Evolutionary conservation across 2,329 filamentous ascomycete species (phyloP).

Genomic region (Pestalotiopsis sp.): DNA sequence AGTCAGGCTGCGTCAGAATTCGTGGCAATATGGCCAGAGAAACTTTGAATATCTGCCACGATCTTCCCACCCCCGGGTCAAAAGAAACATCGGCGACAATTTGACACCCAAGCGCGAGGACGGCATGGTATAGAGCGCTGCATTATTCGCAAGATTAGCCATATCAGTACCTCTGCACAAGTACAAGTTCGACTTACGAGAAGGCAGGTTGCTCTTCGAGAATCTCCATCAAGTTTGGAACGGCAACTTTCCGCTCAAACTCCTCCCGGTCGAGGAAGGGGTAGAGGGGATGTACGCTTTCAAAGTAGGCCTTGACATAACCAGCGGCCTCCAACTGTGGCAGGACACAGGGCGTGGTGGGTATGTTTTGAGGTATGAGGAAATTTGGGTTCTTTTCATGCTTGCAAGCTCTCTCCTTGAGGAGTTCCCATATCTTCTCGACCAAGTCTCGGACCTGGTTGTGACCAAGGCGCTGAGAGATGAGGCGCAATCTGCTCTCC

Average conservation of each 20-base stretch:
- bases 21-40: constrained; percentile 3
- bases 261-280: constrained; percentile 1
- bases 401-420: not conserved
- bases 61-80: constrained; percentile 1
- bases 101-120: constrained; percentile 9
- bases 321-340: not conserved
- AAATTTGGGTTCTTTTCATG: not conserved
- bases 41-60: constrained; percentile 2
- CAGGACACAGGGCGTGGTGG: not conserved
- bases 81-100: constrained; percentile 3
- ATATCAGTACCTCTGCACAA: not conserved
- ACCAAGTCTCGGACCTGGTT: constrained; percentile 9
- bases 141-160: not conserved
- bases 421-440: not conserved
- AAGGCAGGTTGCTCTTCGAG: constrained; percentile 3
- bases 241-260: not conserved
- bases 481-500: constrained; percentile 9
- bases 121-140: constrained; percentile 6
- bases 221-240: not conserved
- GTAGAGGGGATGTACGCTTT: constrained; percentile 5
- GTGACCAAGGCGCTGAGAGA: constrained; percentile 10
- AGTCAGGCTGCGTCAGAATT: not conserved
- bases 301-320: constrained; percentile 8
- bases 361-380: not conserved
- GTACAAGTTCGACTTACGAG: not conserved